Percentiles rank a stretch among this genome's conserved stretches.
These are phyloP conservation scores for Alternaria novae-zelandiae DNA, from an alignment of 2,329 filamentous ascomycete genomes.

Conservation along the genomic window DNA sequence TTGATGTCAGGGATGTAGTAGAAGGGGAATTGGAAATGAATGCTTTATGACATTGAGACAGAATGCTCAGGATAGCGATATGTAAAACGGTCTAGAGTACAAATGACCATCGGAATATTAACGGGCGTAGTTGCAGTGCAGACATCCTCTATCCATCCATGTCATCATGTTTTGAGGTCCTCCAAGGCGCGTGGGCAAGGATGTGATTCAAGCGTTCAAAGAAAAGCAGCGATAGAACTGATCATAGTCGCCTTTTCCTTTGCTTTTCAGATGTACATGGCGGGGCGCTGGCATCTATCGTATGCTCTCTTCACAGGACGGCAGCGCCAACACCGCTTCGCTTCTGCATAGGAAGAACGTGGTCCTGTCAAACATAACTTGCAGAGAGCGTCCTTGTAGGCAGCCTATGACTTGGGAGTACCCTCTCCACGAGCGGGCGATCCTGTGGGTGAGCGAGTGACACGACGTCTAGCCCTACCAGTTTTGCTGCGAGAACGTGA, in stretches of 20 bases:
- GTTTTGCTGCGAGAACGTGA: conserved; percentile 34
- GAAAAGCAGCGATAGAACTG: not conserved
- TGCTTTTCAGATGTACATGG: not conserved
- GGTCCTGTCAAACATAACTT: not conserved
- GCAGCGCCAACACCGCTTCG: not conserved
- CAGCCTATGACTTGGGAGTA: conserved; percentile 18
- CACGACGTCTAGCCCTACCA: conserved; percentile 21
- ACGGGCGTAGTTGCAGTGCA: not conserved
- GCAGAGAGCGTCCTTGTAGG: not conserved
- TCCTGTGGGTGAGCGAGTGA: conserved; percentile 25
- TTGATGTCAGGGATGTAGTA: not conserved
- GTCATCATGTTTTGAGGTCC: not conserved
- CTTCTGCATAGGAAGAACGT: not conserved
- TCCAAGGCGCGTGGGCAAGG: not conserved
- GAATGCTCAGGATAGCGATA: not conserved
- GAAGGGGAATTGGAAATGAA: not conserved
- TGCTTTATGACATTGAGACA: not conserved
- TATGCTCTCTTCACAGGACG: not conserved
- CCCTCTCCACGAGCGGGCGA: conserved; percentile 21
- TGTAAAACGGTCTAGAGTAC: not conserved
- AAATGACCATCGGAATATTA: not conserved
- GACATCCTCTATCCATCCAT: not conserved
- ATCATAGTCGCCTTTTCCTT: not conserved
- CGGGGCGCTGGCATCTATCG: not conserved
- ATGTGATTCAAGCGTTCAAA: not conserved